Percentiles rank a stretch among this genome's conserved stretches.
Evolutionary conservation across 2,329 filamentous ascomycete species (phyloP).

Genomic region (Monosporascus sp.): DNA sequence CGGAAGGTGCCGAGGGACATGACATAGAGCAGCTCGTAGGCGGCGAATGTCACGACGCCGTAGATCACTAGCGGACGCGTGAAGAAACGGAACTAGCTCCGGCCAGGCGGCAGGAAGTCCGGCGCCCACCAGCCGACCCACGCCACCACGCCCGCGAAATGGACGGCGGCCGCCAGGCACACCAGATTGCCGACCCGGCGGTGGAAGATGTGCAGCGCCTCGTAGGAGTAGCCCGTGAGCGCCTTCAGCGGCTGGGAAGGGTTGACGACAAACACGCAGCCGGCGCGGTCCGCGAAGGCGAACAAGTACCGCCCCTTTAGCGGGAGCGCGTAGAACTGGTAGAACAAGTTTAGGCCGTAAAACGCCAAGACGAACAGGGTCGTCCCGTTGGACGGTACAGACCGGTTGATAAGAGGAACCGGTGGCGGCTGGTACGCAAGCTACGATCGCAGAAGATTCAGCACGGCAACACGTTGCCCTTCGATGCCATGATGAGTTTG

Average conservation of each 20-base stretch:
- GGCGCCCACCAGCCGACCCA: constrained; percentile 50
- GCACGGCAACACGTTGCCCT: not conserved
- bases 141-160: constrained; percentile 48
- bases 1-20: constrained; percentile 57
- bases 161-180: constrained; percentile 53
- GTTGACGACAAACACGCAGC: constrained; percentile 45
- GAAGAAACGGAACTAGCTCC: constrained; percentile 42
- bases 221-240: constrained; percentile 60
- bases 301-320: constrained; percentile 46
- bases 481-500: not conserved
- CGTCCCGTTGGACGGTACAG: constrained; percentile 51
- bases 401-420: constrained; percentile 51
- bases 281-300: constrained; percentile 53
- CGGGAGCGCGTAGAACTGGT: constrained; percentile 48
- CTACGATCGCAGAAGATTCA: constrained; percentile 13
- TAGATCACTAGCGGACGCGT: constrained; percentile 45
- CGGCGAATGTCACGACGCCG: constrained; percentile 49
- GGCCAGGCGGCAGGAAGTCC: constrained; percentile 35
- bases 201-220: constrained; percentile 61
- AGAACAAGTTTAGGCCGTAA: constrained; percentile 52
- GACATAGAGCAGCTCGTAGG: constrained; percentile 58
- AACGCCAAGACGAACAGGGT: constrained; percentile 47
- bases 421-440: constrained; percentile 54
- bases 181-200: constrained; percentile 57
- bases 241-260: constrained; percentile 53